These are phyloP conservation scores for Chalciporus sphaerocephalus DNA, from an alignment of 768 basidiomycete genomes.

Conservation along the genomic window DNA sequence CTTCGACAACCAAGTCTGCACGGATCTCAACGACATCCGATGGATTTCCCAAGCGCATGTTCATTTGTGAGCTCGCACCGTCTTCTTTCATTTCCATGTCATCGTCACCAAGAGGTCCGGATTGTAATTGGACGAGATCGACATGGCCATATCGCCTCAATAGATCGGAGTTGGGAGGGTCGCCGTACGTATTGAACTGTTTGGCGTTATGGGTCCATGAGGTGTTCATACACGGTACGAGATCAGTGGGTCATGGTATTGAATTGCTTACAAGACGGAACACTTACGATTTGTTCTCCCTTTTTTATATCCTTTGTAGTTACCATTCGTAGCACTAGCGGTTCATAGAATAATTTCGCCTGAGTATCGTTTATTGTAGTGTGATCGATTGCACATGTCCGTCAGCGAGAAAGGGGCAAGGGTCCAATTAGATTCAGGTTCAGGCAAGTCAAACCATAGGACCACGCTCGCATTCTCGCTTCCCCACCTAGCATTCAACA, in stretches of 20 bases:
- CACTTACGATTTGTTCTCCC: conserved; percentile 84
- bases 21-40: conserved; percentile 75
- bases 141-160: conserved; percentile 94
- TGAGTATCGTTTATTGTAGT: conserved; percentile 25
- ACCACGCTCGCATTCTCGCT: conserved; percentile 69
- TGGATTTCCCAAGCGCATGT: conserved; percentile 55
- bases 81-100: conserved; percentile 12
- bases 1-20: conserved; percentile 61
- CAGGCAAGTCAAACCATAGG: neutral
- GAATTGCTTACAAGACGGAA: neutral
- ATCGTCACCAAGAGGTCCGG: neutral
- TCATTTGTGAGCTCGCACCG: conserved; percentile 16
- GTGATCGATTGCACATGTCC: neutral
- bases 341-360: conserved; percentile 85
- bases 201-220: neutral
- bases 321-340: conserved; percentile 69
- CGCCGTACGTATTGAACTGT: conserved; percentile 95
- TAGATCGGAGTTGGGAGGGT: conserved; percentile 88
- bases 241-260: too few species aligned
- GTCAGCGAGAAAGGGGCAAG: neutral
- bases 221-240: too few species aligned
- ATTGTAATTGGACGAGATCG: conserved; percentile 60
- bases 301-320: conserved; percentile 66
- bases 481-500: conserved; percentile 86
- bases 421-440: neutral